A percentile compares a stretch with the other conserved stretches of the same genome.
These are phyloP conservation scores for Fusarium citri DNA, from an alignment of 2,329 filamentous ascomycete species.

Conservation along the genomic window DNA sequence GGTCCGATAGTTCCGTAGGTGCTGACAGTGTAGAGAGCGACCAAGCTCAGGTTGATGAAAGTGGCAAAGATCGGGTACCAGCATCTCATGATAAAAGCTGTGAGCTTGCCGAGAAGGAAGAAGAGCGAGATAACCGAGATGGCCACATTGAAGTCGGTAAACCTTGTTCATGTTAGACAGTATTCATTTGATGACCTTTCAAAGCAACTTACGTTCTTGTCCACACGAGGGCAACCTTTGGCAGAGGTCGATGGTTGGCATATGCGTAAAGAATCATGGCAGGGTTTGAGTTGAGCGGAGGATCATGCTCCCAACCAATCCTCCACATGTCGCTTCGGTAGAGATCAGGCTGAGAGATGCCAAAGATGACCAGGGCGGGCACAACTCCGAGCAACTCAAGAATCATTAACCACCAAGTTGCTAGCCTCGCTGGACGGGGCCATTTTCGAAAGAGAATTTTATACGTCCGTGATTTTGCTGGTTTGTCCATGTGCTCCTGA, in stretches of 20 bases:
- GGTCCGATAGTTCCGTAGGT: conserved; percentile 78
- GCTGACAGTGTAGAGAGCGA: conserved; percentile 73
- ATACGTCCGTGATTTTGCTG: conserved; percentile 52
- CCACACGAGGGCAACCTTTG: conserved; percentile 77
- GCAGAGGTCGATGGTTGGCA: conserved; percentile 74
- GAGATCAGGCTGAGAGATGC: conserved; percentile 77
- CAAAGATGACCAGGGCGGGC: conserved; percentile 75
- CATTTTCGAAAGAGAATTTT: conserved; percentile 69
- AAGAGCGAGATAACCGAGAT: conserved; percentile 82
- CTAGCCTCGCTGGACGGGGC: conserved; percentile 63
- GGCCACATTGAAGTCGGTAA: conserved; percentile 81
- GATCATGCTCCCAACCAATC: conserved; percentile 73
- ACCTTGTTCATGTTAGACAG: conserved; percentile 56
- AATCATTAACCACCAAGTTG: conserved; percentile 72
- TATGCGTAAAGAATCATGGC: conserved; percentile 76
- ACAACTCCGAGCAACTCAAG: conserved; percentile 75
- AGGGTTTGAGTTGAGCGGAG: conserved; percentile 77
- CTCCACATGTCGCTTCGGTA: conserved; percentile 80
- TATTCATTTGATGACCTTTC: not conserved
- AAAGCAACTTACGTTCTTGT: conserved; percentile 70
- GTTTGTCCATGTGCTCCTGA: conserved; percentile 31
- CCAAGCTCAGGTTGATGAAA: conserved; percentile 67
- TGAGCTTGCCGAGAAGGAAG: conserved; percentile 76
- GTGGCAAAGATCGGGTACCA: conserved; percentile 75
- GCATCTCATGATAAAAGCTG: conserved; percentile 76